These are phyloP conservation scores for Asterionellopsis glacialis DNA, from an alignment of 108 stramenopile species.

Conservation along the genomic window DNA sequence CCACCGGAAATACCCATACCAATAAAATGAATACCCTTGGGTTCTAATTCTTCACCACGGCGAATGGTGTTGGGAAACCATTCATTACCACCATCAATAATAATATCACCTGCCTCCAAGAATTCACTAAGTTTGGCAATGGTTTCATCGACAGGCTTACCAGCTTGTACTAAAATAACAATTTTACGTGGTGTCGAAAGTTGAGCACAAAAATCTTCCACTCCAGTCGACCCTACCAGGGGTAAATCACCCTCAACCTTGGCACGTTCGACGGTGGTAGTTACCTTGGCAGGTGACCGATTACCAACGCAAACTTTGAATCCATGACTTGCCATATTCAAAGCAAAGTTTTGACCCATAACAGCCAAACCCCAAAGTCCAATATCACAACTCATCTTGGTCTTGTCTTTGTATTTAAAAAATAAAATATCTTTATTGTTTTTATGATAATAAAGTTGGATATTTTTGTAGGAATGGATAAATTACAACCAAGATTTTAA, in stretches of 20 bases:
- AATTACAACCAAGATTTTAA: too few relatives aligned
- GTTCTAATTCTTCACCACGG: slow-evolving; percentile 77
- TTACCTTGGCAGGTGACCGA: slow-evolving; percentile 89
- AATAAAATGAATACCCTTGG: slow-evolving; percentile 88
- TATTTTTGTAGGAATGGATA: too few relatives aligned
- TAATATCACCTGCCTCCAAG: slow-evolving; percentile 92
- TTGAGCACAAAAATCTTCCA: slow-evolving; percentile 68
- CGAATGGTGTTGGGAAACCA: slow-evolving; percentile 98
- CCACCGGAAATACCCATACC: slow-evolving; percentile 99
- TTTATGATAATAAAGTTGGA: too few relatives aligned
- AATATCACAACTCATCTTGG: slow-evolving; percentile 76
- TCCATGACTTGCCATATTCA: slow-evolving; percentile 95
- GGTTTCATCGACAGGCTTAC: slow-evolving; percentile 93
- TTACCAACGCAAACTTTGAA: slow-evolving; percentile 94
- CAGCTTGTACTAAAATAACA: slow-evolving; percentile 95
- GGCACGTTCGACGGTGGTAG: slow-evolving; percentile 90
- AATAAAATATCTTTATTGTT: too few relatives aligned
- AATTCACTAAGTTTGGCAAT: slow-evolving; percentile 73
- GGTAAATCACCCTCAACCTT: slow-evolving; percentile 91
- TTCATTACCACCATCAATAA: slow-evolving; percentile 99
- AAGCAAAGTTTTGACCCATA: slow-evolving; percentile 99
- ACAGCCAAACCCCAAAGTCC: slow-evolving; percentile 97
- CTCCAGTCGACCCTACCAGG: slow-evolving; percentile 67
- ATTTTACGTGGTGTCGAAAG: slow-evolving; percentile 90
- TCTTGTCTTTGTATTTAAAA: neutral